Evolutionary conservation across 2,329 filamentous ascomycete species (phyloP).

Genomic region (Talaromyces verruculosus): DNA sequence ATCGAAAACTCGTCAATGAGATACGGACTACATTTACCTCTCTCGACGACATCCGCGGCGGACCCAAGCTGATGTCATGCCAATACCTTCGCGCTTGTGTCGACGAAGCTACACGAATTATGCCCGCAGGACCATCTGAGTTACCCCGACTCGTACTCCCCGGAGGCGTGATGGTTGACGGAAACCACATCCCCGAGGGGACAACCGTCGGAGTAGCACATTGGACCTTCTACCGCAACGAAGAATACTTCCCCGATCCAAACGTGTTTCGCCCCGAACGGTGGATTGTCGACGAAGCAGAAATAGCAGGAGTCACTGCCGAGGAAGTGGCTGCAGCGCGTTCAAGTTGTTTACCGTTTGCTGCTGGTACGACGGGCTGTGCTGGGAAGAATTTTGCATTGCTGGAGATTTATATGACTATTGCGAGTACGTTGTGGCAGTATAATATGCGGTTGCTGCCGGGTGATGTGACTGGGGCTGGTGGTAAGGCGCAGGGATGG

Average conservation of each 20-base stretch:
- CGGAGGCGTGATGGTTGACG: background rate
- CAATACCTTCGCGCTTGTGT: conserved; percentile 8
- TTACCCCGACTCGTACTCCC: conserved; percentile 1
- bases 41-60: background rate
- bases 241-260: background rate
- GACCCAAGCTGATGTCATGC: background rate
- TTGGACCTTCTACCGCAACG: background rate
- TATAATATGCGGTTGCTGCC: background rate
- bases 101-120: background rate
- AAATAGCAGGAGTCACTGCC: background rate
- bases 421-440: conserved; percentile 7
- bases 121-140: background rate
- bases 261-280: conserved; percentile 6
- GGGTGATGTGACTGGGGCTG: background rate
- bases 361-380: conserved; percentile 5
- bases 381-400: conserved; percentile 4
- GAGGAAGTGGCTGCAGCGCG: background rate
- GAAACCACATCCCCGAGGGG: background rate
- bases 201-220: background rate
- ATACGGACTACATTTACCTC: background rate
- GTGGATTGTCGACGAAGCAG: conserved; percentile 6
- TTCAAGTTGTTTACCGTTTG: background rate
- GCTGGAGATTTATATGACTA: conserved; percentile 9
- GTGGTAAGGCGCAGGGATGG: background rate
- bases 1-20: background rate